A percentile compares a stretch with the other conserved stretches of the same genome.
Conservation (phyloP, 2,329 filamentous ascomycete genomes). For the Balansia obtecta region DNA sequence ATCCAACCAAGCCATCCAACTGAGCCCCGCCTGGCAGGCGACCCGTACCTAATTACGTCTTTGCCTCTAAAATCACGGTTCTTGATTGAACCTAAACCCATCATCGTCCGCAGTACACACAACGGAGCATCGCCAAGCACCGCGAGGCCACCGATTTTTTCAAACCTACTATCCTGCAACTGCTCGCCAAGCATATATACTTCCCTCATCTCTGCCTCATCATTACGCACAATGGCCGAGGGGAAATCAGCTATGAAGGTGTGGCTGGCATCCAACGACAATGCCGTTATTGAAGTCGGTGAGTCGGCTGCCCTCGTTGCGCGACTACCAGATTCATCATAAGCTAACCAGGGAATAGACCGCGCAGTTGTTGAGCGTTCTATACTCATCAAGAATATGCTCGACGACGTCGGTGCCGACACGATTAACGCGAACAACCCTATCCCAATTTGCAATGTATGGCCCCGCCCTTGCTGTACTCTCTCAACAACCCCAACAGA, state of each 20-base stretch:
- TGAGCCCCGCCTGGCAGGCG: background rate
- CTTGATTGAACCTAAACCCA: background rate
- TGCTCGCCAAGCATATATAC: too few species aligned
- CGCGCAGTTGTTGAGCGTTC: slow-evolving; percentile 81
- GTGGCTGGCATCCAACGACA: slow-evolving; percentile 40
- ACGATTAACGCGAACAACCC: slow-evolving; percentile 43
- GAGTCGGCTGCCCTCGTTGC: slow-evolving; percentile 15
- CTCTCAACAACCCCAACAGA: background rate
- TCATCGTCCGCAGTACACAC: background rate
- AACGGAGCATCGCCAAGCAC: background rate
- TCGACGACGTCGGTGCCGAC: slow-evolving; percentile 76
- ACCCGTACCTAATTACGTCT: background rate
- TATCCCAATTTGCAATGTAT: slow-evolving; percentile 78
- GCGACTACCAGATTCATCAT: background rate
- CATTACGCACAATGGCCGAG: slow-evolving; percentile 23
- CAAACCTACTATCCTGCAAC: background rate
- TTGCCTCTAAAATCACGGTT: background rate
- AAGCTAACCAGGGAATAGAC: slow-evolving; percentile 35
- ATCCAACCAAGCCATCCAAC: slow-evolving; percentile 1
- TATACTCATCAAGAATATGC: slow-evolving; percentile 94
- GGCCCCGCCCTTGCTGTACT: slow-evolving; percentile 12
- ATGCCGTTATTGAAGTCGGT: slow-evolving; percentile 33
- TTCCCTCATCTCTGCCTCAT: background rate
- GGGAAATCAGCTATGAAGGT: slow-evolving; percentile 25
- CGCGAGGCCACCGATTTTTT: background rate